Percentiles rank a stretch among this genome's conserved stretches.
Conservation (phyloP, 1,139 yeast species). For the Debaryomyces robertsiae region DNA sequence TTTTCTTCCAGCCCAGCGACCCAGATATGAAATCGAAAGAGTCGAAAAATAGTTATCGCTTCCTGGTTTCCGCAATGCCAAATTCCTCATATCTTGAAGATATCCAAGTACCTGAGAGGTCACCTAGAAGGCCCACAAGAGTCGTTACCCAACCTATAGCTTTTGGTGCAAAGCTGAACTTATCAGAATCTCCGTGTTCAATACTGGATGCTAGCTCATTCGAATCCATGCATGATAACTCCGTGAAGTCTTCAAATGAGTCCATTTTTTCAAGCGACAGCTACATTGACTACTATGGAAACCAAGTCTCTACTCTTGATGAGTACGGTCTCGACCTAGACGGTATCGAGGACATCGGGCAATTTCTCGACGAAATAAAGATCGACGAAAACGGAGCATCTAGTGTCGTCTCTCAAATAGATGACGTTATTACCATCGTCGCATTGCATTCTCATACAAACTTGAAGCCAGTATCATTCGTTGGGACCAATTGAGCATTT, state of each 20-base stretch:
- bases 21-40: too few relatives aligned
- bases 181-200: slow-evolving; percentile 2
- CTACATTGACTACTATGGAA: slow-evolving; percentile 2
- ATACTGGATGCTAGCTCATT: slow-evolving; percentile 9
- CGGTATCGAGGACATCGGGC: slow-evolving; percentile 22
- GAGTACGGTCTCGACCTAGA: slow-evolving; percentile 18
- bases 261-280: slow-evolving; percentile 24
- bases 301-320: slow-evolving; percentile 6
- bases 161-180: background rate
- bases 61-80: too few relatives aligned
- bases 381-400: slow-evolving; percentile 20
- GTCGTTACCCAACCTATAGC: background rate
- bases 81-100: background rate
- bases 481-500: background rate
- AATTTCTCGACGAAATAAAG: slow-evolving; percentile 23
- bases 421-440: slow-evolving; percentile 26
- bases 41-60: too few relatives aligned
- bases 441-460: slow-evolving; percentile 18
- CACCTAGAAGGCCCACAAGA: slow-evolving; percentile 6
- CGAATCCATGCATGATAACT: slow-evolving; percentile 4
- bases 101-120: slow-evolving; percentile 5
- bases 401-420: slow-evolving; percentile 22
- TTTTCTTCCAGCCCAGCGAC: too few relatives aligned
- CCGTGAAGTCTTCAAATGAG: slow-evolving; percentile 17
- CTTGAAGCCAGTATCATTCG: background rate